Percentiles rank a stretch among this genome's conserved stretches.
These are phyloP conservation scores for Sordariomycetes sp. DNA, from an alignment of 2,329 filamentous ascomycete genomes.

Conservation along the genomic window DNA sequence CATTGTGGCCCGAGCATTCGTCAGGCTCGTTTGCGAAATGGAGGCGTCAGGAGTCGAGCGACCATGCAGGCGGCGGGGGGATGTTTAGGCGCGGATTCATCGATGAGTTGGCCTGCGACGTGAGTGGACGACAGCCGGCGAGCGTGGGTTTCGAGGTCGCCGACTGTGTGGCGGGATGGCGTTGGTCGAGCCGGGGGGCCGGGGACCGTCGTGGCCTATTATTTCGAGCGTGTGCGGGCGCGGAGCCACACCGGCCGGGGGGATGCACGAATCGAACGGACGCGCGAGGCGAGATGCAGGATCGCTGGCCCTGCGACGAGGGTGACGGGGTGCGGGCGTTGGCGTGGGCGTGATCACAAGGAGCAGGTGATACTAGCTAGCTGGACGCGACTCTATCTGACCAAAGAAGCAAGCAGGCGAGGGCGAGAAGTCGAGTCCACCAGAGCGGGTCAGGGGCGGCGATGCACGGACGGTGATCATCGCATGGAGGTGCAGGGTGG, in stretches of 20 bases:
- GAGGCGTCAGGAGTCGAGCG: constrained; percentile 25
- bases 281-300: background rate
- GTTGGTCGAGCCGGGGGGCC: constrained; percentile 1
- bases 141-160: background rate
- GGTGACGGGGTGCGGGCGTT: background rate
- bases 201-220: constrained; percentile 2
- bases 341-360: background rate
- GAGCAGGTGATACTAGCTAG: background rate
- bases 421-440: background rate
- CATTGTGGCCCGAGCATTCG: constrained; percentile 34
- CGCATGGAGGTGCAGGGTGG: background rate
- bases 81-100: constrained; percentile 25
- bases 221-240: constrained; percentile 1
- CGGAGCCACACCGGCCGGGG: constrained; percentile 2
- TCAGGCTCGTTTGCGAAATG: constrained; percentile 26
- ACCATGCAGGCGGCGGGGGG: constrained; percentile 23
- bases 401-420: background rate
- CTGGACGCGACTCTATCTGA: background rate
- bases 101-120: constrained; percentile 28
- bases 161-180: background rate
- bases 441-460: background rate
- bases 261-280: constrained; percentile 3
- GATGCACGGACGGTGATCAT: background rate
- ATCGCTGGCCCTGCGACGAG: background rate
- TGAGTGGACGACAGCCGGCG: constrained; percentile 1